Evolutionary conservation across 768 basidiomycete species (phyloP), one percentile per base, ranked within the genome.

Genomic region (Rhizopogon vulgaris): DNA sequence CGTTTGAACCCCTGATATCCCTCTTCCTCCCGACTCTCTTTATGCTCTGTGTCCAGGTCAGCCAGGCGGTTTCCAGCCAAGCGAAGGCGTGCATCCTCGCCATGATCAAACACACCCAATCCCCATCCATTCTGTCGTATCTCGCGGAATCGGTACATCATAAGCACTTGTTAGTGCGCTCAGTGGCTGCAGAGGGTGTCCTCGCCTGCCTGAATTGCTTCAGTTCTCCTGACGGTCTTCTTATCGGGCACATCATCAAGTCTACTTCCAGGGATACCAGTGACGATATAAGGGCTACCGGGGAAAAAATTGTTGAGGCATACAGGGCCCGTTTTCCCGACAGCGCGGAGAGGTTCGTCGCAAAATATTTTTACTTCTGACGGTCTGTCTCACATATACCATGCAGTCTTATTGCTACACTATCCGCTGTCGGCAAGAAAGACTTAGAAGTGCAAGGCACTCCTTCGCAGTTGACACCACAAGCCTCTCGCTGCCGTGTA

Each of bases 1-100:
- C 74, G 6, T 92, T 91, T 59, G 87, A 87, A 37, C 76, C 81
- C 2, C 73, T 92, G 18, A 67, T 90, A 6, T 66, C 78, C n/a
- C 61, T 83, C 11, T 84, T 87, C 59, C 58, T 92, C 41, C 90
- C 90, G 0, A 69, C 81, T 7, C 71, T 94, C 17, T 71, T 94
- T 11, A 67, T 70, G 2, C 69, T 90, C 22, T 89, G 87, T 56
- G 73, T 79, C n/a, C 80, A 88, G 18, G 76, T 89, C 18, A 92
- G 86, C 74, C 93, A 90, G 66, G 79, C 93, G 42, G 79, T 87
- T 59, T 69, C 83, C 58, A 77, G 73, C 38, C 84, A 88, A 30
- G 84, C 87, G 1, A 79, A 76, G 54, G 63, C 74, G 1, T 82
- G 80, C 58, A 77, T 91, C 40, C 62, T 77, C 38, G 60, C 74